Base-by-base conservation (phyloP, 2,329 filamentous ascomycete species). In the Alternaria tenuissima region DNA sequence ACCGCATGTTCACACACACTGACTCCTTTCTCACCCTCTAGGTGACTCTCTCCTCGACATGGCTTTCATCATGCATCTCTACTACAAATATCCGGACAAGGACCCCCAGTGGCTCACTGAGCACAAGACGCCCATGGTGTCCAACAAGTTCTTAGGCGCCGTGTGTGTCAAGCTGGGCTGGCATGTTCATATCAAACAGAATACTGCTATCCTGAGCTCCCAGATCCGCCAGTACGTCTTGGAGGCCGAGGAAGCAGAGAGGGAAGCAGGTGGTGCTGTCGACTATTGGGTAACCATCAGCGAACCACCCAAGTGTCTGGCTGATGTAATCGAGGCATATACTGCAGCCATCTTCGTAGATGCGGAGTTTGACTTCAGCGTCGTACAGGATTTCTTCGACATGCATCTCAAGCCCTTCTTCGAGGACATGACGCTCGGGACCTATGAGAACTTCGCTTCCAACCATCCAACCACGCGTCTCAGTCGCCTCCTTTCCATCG, bases 51-150 rank as follows among this genome's bases (percentile, higher is more conserved):
- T 98, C 2, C 87, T 96, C 1, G 94, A 97, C 74, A 91, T 94
- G 87, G 90, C 85, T 11, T 92, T 90, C 70, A 89, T 98, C 55
- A 91, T 94, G 68, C 88, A 92, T 69, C 84, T 99, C 4, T 98
- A 93, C 79, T 85, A 88, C 67, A 84, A 83, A 4, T 93, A 91
- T 68, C 93, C 93, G 0, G 82, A 87, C 52, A 91, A 90, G 59
- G 93, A 97, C 71, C 94, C 95, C 0, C 94, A 98, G 76, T 98
- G 94, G 94, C 84, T 99, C 60, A 98, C 95, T 0, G 95, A 98
- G 79, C 94, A 98, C 84, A 98, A 98, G 81, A 97, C 96, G 89
- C 93, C 94, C n/a, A 97, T 99, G 92, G 94, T 95, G 0, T 95
- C 92, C 54, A 99, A 99, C 80, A 93, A 94, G 62, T 99, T 98